phyloP scores from a whole-genome alignment of 441 rosid genomes.

The Theobroma grandiflorum region DNA sequence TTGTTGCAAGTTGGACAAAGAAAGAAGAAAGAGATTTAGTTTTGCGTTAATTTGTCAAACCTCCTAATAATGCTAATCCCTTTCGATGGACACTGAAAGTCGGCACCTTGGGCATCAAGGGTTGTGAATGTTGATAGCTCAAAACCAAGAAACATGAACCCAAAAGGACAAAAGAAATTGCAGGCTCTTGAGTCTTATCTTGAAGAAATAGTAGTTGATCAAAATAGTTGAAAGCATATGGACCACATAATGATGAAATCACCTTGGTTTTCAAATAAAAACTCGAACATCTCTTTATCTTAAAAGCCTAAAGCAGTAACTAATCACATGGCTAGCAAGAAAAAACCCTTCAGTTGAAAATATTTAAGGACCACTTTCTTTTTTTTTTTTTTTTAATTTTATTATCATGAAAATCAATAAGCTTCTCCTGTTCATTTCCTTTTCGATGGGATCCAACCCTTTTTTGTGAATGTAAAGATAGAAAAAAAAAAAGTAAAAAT shows the following conservation, averaged over 20 bases:
- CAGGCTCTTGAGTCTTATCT: background rate
- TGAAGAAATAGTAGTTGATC: background rate
- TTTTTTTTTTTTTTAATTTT: background rate
- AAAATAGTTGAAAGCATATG: constrained; percentile 24
- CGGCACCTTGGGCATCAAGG: background rate
- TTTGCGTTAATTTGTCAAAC: background rate
- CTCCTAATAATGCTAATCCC: background rate
- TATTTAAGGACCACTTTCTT: constrained; percentile 32
- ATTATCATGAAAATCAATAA: background rate
- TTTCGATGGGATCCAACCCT: background rate
- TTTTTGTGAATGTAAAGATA: background rate
- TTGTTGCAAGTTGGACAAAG: background rate
- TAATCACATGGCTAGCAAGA: constrained; percentile 31
- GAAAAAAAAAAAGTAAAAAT: background rate
- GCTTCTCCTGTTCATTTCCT: background rate
- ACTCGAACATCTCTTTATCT: background rate
- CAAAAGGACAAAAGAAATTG: background rate
- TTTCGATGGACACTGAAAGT: background rate
- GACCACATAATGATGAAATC: constrained; percentile 44
- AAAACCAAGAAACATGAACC: background rate
- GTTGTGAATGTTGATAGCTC: background rate
- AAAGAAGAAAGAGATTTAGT: background rate
- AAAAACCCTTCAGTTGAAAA: background rate
- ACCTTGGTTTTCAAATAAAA: background rate
- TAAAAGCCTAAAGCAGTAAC: constrained; percentile 8